Evolutionary conservation across 1,284 basidiomycete species (phyloP).

Genomic region (Cutaneotrichosporon dermatis): DNA sequence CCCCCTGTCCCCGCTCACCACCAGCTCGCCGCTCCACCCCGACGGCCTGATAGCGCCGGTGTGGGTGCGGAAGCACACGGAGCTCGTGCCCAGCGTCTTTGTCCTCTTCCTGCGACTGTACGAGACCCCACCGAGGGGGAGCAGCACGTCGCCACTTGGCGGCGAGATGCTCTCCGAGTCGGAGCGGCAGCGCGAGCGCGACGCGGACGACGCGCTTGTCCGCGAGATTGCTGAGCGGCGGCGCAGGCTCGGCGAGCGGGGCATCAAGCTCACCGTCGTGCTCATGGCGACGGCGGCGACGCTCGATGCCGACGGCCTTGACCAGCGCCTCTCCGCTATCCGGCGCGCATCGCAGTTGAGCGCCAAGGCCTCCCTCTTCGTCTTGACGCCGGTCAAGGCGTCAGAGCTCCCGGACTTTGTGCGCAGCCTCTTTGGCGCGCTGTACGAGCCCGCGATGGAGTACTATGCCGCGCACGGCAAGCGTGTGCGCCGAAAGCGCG

Average conservation of each 20-base stretch:
- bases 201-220: conserved; percentile 68
- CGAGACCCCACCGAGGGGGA: conserved; percentile 53
- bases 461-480: conserved; percentile 91
- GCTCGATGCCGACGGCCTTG: conserved; percentile 76
- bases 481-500: conserved; percentile 81
- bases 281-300: conserved; percentile 80
- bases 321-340: conserved; percentile 76
- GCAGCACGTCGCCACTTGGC: conserved; percentile 2
- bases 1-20: conserved; percentile 81
- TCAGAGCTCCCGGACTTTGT: conserved; percentile 81
- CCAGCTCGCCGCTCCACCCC: conserved; percentile 80
- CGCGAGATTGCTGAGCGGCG: conserved; percentile 74
- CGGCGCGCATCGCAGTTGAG: conserved; percentile 82
- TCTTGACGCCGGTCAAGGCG: conserved; percentile 81
- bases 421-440: conserved; percentile 71
- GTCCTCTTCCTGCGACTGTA: conserved; percentile 80
- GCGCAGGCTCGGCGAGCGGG: conserved; percentile 71
- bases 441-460: conserved; percentile 81
- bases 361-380: conserved; percentile 85
- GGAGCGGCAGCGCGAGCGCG: conserved; percentile 60
- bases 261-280: conserved; percentile 90
- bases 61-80: conserved; percentile 93
- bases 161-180: conserved; percentile 21
- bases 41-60: conserved; percentile 95
- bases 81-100: conserved; percentile 85